Evolutionary conservation across 352 stramenopile genomes (phyloP).

Genomic region (Globisporangium cylindrosporum): DNA sequence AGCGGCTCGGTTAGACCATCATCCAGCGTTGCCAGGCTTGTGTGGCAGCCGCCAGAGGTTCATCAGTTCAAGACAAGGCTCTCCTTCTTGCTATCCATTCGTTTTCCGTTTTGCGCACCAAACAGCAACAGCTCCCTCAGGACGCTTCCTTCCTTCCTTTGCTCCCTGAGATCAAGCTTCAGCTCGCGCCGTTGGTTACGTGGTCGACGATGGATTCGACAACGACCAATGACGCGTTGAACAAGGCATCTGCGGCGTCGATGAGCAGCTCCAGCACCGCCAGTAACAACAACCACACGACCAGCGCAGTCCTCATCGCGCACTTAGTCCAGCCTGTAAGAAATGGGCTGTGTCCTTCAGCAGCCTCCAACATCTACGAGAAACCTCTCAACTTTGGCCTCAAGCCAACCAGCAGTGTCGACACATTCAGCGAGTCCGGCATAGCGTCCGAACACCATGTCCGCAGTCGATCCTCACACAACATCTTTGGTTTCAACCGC

Average conservation of each 20-base stretch:
- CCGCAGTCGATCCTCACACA: slow-evolving; percentile 64
- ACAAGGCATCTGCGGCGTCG: background rate
- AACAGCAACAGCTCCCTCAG: no score
- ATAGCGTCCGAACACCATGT: slow-evolving; percentile 53
- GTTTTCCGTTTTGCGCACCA: no score
- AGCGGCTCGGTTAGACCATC: no score
- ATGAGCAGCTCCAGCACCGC: background rate
- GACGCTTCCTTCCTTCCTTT: no score
- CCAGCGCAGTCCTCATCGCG: slow-evolving; percentile 15
- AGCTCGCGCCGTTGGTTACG: slow-evolving; percentile 2
- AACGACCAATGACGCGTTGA: background rate
- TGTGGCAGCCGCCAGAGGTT: no score
- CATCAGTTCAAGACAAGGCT: no score
- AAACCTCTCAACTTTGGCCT: slow-evolving; percentile 28
- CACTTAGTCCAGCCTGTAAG: slow-evolving; percentile 12
- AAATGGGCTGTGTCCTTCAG: slow-evolving; percentile 24
- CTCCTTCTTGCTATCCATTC: no score
- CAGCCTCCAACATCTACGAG: slow-evolving; percentile 29
- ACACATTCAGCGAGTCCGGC: slow-evolving; percentile 34
- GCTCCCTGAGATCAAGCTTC: no score
- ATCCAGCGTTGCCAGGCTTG: no score
- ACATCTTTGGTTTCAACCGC: slow-evolving; percentile 75
- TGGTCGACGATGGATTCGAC: slow-evolving; percentile 7
- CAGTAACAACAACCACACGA: background rate
- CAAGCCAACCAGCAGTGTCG: slow-evolving; percentile 20